Evolutionary conservation across 768 basidiomycete species (phyloP).

Genomic region (Cyclocybe cylindracea): DNA sequence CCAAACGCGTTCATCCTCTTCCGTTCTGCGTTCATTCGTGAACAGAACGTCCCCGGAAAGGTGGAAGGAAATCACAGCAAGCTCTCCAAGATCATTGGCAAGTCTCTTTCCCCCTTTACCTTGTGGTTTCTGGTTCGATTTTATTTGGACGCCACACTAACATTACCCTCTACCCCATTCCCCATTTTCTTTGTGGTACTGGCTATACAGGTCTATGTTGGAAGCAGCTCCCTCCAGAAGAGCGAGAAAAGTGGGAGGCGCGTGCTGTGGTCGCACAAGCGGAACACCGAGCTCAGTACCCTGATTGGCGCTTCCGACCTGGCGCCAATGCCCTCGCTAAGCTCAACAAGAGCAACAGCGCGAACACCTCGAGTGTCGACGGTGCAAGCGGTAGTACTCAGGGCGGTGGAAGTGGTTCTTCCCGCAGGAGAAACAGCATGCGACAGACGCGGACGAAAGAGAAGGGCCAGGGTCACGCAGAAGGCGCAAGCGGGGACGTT

Average conservation of each 20-base stretch:
- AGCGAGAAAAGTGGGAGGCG: conserved; percentile 76
- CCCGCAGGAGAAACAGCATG: too few relatives aligned
- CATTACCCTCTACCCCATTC: background rate
- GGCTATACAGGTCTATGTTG: conserved; percentile 63
- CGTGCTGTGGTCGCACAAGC: conserved; percentile 71
- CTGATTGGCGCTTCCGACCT: conserved; percentile 82
- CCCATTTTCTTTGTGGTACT: background rate
- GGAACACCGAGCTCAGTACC: conserved; percentile 73
- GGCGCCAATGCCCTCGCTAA: conserved; percentile 47
- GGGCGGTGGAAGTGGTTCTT: too few relatives aligned
- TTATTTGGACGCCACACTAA: conserved; percentile 5
- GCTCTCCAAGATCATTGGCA: conserved; percentile 82
- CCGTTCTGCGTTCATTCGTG: conserved; percentile 74
- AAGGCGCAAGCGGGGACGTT: conserved; percentile 28
- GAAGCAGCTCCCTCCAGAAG: conserved; percentile 67
- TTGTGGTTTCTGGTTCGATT: background rate
- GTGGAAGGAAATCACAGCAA: conserved; percentile 82
- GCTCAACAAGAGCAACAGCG: conserved; percentile 20
- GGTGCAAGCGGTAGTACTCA: too few relatives aligned
- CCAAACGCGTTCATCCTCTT: conserved; percentile 89
- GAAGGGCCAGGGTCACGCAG: conserved; percentile 20
- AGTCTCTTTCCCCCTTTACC: conserved; percentile 13
- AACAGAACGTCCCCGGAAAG: conserved; percentile 71
- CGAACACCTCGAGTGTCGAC: too few relatives aligned
- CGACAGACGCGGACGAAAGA: conserved; percentile 11